Percentiles rank a stretch among this genome's conserved stretches.
These are phyloP conservation scores for Stagonosporopsis chrysanthemi DNA, from an alignment of 2,329 filamentous ascomycete species.

Conservation along the genomic window DNA sequence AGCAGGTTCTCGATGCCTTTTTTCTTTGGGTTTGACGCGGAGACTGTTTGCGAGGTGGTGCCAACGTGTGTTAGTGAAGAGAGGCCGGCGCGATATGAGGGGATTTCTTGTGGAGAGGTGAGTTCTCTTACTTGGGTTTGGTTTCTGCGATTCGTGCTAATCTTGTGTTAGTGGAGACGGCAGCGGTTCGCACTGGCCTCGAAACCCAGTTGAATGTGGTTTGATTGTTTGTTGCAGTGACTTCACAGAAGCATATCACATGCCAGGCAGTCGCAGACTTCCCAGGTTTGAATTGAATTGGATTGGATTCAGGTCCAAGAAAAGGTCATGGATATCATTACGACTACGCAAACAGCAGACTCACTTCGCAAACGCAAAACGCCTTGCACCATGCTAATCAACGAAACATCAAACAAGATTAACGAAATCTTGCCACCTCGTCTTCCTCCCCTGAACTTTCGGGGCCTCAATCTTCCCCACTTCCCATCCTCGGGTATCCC, in stretches of 20 bases:
- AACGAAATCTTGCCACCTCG: constrained; percentile 29
- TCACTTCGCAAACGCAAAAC: neutral
- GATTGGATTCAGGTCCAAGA: constrained; percentile 22
- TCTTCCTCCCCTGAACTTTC: constrained; percentile 19
- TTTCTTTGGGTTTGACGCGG: constrained; percentile 64
- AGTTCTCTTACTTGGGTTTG: neutral
- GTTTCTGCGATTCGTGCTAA: neutral
- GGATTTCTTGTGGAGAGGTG: constrained; percentile 21
- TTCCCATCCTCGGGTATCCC: constrained; percentile 12
- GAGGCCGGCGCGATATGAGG: constrained; percentile 60
- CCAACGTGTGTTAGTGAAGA: constrained; percentile 54
- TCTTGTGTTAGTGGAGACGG: neutral
- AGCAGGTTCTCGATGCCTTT: constrained; percentile 64
- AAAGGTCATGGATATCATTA: neutral
- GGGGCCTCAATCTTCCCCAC: constrained; percentile 5
- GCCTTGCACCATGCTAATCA: neutral
- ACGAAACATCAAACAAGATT: neutral
- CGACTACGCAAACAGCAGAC: neutral
- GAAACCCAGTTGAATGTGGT: neutral
- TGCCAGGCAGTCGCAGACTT: neutral
- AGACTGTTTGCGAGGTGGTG: constrained; percentile 57
- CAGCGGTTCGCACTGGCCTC: neutral
- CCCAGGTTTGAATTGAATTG: neutral
- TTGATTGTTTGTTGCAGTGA: neutral
- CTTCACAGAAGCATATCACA: neutral